Evolutionary conservation across 345 rosid species (phyloP).

Genomic region (Atalantia buxifolia): DNA sequence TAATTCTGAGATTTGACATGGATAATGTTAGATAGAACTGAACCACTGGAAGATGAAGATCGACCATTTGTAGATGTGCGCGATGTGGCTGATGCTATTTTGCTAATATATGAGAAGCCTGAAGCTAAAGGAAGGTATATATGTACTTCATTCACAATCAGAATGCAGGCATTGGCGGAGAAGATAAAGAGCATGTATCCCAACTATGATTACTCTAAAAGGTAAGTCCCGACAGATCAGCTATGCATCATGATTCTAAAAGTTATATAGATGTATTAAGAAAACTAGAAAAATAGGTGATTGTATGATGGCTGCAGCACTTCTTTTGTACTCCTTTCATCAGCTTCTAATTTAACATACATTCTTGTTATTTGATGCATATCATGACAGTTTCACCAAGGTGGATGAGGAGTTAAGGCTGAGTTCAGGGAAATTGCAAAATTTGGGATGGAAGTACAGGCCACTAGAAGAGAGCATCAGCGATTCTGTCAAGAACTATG

Average conservation of each 20-base stretch:
- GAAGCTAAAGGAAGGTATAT: slow-evolving; percentile 58
- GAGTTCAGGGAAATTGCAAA: slow-evolving; percentile 44
- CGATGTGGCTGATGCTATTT: slow-evolving; percentile 37
- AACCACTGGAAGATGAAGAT: slow-evolving; percentile 31
- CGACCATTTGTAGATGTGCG: slow-evolving; percentile 32
- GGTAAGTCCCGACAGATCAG: too few relatives aligned
- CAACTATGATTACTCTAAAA: slow-evolving; percentile 22
- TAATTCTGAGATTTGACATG: neutral
- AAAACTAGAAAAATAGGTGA: too few relatives aligned
- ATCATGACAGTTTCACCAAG: slow-evolving; percentile 31
- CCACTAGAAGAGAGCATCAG: slow-evolving; percentile 54
- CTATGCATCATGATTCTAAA: too few relatives aligned
- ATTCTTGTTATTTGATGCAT: neutral
- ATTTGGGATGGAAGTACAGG: slow-evolving; percentile 46
- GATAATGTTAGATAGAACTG: slow-evolving; percentile 39
- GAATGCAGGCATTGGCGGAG: slow-evolving; percentile 22
- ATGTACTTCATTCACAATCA: slow-evolving; percentile 33
- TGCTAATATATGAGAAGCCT: slow-evolving; percentile 51
- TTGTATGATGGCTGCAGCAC: too few relatives aligned
- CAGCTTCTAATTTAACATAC: too few relatives aligned
- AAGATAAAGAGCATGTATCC: slow-evolving; percentile 53
- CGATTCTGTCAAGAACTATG: slow-evolving; percentile 51
- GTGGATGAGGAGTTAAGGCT: slow-evolving; percentile 7
- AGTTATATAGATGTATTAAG: too few relatives aligned
- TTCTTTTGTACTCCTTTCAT: too few relatives aligned